Conservation (phyloP, 23 red algal genomes). For the Gracilaria gracilis region DNA sequence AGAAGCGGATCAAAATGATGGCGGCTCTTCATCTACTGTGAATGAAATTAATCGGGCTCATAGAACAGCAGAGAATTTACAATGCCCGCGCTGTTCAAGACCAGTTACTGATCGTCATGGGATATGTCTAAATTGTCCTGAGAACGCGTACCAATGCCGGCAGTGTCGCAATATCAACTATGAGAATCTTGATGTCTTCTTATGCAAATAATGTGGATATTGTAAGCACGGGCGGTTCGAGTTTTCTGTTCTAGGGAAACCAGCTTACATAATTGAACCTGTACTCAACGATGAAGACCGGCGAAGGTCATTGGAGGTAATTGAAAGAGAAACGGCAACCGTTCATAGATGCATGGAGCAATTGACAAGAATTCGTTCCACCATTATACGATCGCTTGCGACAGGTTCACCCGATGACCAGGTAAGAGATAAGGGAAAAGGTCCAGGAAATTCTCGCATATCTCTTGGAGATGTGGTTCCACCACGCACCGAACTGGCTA, state of each 20-base stretch:
- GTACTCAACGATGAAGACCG: slow-evolving; percentile 78
- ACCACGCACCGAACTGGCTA: slow-evolving; percentile 58
- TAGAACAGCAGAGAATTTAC: slow-evolving; percentile 44
- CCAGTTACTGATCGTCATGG: slow-evolving; percentile 79
- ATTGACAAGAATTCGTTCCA: slow-evolving; percentile 35
- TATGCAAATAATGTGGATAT: slow-evolving; percentile 91
- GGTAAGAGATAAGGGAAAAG: slow-evolving; percentile 17
- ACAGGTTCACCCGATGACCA: slow-evolving; percentile 48
- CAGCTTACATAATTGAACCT: slow-evolving; percentile 69
- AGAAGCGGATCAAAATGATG: slow-evolving; percentile 32
- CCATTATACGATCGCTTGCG: slow-evolving; percentile 60
- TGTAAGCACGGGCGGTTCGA: slow-evolving; percentile 79
- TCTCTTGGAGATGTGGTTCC: slow-evolving; percentile 40
- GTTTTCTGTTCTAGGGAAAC: slow-evolving; percentile 60
- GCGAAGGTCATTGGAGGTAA: slow-evolving; percentile 49
- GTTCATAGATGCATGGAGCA: slow-evolving; percentile 74
- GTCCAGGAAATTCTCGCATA: slow-evolving; percentile 1
- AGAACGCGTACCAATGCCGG: slow-evolving; percentile 95
- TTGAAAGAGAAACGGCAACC: slow-evolving; percentile 74
- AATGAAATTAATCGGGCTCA: neutral
- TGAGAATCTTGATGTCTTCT: slow-evolving; percentile 85
- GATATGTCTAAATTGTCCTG: slow-evolving; percentile 84
- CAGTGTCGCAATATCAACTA: slow-evolving; percentile 94
- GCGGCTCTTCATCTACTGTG: neutral
- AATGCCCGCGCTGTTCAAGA: slow-evolving; percentile 85